Conservation (phyloP, 2,329 filamentous ascomycete genomes). For the Colletotrichum lindemuthianum region DNA sequence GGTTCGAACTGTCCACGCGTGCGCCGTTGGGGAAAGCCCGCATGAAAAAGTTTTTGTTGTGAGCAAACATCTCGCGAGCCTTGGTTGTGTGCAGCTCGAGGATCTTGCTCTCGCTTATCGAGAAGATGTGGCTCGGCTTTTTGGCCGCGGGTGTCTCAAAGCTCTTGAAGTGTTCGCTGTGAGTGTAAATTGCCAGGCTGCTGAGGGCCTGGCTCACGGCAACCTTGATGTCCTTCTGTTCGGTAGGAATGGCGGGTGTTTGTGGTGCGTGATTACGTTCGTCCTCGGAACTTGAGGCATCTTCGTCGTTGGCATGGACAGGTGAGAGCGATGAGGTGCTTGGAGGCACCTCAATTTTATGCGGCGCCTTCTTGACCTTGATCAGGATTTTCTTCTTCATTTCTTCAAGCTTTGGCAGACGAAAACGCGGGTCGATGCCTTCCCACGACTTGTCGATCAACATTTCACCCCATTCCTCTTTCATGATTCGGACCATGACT, state of each 20-base stretch:
- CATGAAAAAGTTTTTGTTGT: conserved; percentile 91
- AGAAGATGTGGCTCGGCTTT: conserved; percentile 79
- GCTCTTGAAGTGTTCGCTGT: conserved; percentile 81
- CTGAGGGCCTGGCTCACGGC: conserved; percentile 77
- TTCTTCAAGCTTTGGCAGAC: conserved; percentile 76
- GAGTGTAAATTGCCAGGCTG: conserved; percentile 84
- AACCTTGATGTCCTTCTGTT: conserved; percentile 63
- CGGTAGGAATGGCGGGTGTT: conserved; percentile 2
- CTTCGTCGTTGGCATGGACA: conserved; percentile 47
- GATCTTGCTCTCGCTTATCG: conserved; percentile 86
- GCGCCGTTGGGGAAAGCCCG: conserved; percentile 87
- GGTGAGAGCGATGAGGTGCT: conserved; percentile 47
- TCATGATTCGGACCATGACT: conserved; percentile 94
- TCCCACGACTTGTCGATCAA: conserved; percentile 71
- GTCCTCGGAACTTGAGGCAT: conserved; percentile 56
- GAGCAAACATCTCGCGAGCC: conserved; percentile 80
- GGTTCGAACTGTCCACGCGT: conserved; percentile 90
- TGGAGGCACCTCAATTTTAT: conserved; percentile 43
- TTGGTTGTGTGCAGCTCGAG: conserved; percentile 65
- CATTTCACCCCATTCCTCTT: conserved; percentile 81
- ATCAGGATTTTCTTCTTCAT: conserved; percentile 83
- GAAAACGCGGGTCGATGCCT: conserved; percentile 60
- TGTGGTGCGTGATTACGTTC: conserved; percentile 43
- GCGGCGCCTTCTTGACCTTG: conserved; percentile 75
- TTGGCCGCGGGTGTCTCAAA: conserved; percentile 73